Evolutionary conservation across 177 flowering plant species (phyloP), one percentile per base, ranked within the genome.

Genomic region (Vitis hybrid): DNA sequence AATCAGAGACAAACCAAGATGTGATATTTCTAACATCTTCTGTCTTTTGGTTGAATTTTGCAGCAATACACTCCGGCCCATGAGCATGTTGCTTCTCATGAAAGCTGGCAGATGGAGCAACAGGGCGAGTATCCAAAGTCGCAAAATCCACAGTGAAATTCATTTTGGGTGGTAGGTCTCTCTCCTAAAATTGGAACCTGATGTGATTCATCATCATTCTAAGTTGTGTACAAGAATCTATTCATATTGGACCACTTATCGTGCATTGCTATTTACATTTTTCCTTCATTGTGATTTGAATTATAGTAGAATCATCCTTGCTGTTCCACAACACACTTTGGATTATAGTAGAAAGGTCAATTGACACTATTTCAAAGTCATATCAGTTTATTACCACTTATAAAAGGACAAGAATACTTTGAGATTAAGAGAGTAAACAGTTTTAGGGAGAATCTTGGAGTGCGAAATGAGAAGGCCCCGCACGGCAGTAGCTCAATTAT

Each of bases 61-160:
- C 90, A 94, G 98, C 85, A 89, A 81, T 87, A 85, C 75, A 77
- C 83, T 68, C 92, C 97, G 55, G 78, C 76, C 64, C 84, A 86
- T 65, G 84, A 85, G 14, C 88, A 90, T 60, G 87, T 91, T 51
- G 97, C 97, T 65, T 82, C 93, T 69, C 91, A 85, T 68, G 88
- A 85, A 78, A 88, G 95, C 90, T 91, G 98, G 97, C 77, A 87
- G 77, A 81, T 82, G 84, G 82, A 82, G 85, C 79, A 85, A 72
- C 84, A 85, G 61, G 94, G 83, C n/a, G 79, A 73, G 53, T 84
- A 86, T 73, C 79, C 90, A 65, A 73, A 52, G 59, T 75, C 76
- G 63, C 66, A 77, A 71, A 71, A 60, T 73, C 69, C 68, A 8
- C 67, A 71, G 54, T 79, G 78, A 82, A 63, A 34, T 68, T 50